These are phyloP conservation scores for Podospora bellae-mahoneyi DNA, from an alignment of 495 filamentous ascomycete genomes.

Conservation along the genomic window DNA sequence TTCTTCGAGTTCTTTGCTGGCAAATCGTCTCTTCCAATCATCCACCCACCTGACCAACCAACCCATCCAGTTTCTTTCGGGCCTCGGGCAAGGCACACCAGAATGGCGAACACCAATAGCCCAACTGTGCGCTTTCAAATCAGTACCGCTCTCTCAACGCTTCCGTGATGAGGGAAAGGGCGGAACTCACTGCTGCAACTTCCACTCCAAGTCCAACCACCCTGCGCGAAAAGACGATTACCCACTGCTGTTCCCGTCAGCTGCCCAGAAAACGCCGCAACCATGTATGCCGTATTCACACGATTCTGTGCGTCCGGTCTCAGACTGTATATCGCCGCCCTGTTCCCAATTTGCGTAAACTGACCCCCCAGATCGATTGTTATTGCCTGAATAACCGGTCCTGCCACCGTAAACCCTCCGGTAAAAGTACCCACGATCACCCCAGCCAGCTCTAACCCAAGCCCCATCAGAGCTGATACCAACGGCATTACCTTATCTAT, in stretches of 20 bases:
- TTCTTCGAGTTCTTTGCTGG: conserved; percentile 13
- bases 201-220: conserved; percentile 68
- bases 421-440: conserved; percentile 67
- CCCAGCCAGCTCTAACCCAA: conserved; percentile 56
- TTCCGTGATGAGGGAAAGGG: not conserved
- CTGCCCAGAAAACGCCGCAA: conserved; percentile 70
- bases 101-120: conserved; percentile 58
- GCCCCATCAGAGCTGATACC: conserved; percentile 62
- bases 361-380: conserved; percentile 71
- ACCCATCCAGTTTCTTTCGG: conserved; percentile 71
- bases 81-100: conserved; percentile 56
- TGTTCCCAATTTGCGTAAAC: conserved; percentile 71
- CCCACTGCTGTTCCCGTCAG: conserved; percentile 71
- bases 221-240: conserved; percentile 63
- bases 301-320: conserved; percentile 70
- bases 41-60: conserved; percentile 71
- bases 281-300: conserved; percentile 82
- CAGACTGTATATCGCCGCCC: conserved; percentile 66
- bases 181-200: conserved; percentile 51
- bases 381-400: conserved; percentile 72
- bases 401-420: conserved; percentile 62
- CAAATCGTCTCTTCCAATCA: conserved; percentile 39
- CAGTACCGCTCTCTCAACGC: not conserved
- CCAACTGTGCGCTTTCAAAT: conserved; percentile 41
- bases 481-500: conserved; percentile 67